Evolutionary conservation across 2,329 filamentous ascomycete species (phyloP).

Genomic region (Coleophoma crateriformis): DNA sequence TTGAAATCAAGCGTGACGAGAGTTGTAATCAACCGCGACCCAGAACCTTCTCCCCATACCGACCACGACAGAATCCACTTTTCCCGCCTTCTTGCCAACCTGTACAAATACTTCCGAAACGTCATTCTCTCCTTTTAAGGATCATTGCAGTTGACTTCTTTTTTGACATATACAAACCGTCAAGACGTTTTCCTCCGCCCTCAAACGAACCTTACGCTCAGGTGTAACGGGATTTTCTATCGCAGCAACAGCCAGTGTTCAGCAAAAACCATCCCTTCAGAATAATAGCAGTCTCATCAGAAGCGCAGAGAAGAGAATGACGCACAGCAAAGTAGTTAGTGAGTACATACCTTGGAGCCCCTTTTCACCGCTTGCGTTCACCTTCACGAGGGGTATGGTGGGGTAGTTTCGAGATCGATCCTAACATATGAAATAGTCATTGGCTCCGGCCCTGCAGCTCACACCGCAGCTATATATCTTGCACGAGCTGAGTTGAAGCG

Average conservation of each 20-base stretch:
- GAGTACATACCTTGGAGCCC: constrained; percentile 33
- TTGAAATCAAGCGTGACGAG: constrained; percentile 2
- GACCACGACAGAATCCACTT: constrained; percentile 6
- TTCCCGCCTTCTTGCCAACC: neutral
- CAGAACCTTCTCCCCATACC: constrained; percentile 9
- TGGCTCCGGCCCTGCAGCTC: constrained; percentile 94
- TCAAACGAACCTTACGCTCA: constrained; percentile 72
- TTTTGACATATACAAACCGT: constrained; percentile 33
- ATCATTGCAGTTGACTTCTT: neutral
- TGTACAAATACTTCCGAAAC: neutral
- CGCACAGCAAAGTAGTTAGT: constrained; percentile 93
- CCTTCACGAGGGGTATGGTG: neutral
- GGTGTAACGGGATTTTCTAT: constrained; percentile 68
- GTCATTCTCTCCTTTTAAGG: neutral
- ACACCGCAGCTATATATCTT: constrained; percentile 95
- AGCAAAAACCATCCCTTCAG: constrained; percentile 46
- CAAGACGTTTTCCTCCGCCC: constrained; percentile 89
- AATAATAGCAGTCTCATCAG: constrained; percentile 15
- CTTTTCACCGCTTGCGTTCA: constrained; percentile 3
- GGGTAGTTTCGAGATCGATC: neutral
- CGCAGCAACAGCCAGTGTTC: constrained; percentile 60
- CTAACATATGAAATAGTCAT: constrained; percentile 47
- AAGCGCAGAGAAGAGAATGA: constrained; percentile 44
- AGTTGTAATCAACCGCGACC: constrained; percentile 11
- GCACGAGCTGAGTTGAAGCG: constrained; percentile 87